A percentile compares a stretch with the other conserved stretches of the same genome.
Conservation (phyloP, 75 land plant species). For the Pinus taeda region DNA sequence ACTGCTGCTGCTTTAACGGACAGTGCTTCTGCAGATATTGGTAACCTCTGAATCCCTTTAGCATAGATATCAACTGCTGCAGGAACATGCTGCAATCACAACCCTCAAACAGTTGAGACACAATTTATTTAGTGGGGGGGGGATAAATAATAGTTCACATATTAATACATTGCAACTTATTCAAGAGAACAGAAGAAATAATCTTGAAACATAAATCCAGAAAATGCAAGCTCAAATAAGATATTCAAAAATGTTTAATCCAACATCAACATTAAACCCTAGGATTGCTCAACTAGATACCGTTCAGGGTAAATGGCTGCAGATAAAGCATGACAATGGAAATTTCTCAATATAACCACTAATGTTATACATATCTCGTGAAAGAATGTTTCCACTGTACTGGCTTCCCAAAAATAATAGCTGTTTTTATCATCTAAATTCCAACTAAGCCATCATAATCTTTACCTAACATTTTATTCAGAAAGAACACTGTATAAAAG, state of each 20-base stretch:
- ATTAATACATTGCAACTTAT: background rate
- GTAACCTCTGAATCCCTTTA: background rate
- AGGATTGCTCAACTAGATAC: background rate
- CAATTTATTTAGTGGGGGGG: background rate
- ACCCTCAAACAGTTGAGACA: background rate
- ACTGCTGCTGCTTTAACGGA: background rate
- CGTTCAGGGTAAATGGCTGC: background rate
- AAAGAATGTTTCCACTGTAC: background rate
- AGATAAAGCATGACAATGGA: background rate
- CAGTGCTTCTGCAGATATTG: background rate
- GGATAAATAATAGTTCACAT: background rate
- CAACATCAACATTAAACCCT: no score
- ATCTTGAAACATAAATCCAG: background rate
- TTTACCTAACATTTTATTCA: background rate
- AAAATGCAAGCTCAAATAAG: background rate
- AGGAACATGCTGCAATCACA: slow-evolving; percentile 5
- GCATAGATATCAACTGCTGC: background rate
- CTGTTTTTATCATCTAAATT: background rate
- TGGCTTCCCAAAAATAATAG: background rate
- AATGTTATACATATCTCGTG: no score
- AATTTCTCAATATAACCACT: no score
- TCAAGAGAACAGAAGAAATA: background rate
- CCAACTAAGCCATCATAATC: background rate
- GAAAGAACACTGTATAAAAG: background rate
- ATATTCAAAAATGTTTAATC: background rate